Evolutionary conservation across 2,329 filamentous ascomycete genomes (phyloP), one percentile per base, ranked within the genome.

Genomic region (Aspergillus proliferans): DNA sequence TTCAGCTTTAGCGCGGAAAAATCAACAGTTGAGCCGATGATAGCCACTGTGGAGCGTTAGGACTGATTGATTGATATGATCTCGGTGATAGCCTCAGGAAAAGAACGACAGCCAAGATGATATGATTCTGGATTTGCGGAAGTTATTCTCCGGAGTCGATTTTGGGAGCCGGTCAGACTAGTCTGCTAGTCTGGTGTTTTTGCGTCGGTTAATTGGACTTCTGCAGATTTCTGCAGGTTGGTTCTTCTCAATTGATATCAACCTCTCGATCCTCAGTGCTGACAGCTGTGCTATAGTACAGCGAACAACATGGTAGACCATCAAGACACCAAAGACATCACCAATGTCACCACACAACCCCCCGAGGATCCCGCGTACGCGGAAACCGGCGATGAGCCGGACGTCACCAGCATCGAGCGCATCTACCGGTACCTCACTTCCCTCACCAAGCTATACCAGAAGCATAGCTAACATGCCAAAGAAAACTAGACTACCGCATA

Each of bases 401-500:
- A 40, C 38, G 38, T 40, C 18, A 18, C 38, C 38, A 40, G 38
- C 38, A 64, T 71, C 38, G 67, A 71, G 51, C 66, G 68, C 9
- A 65, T 71, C 34, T 71, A 71, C 54, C 61, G 62, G 68, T 70
- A 50, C 49, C 43, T 42, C 33, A 18, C 15, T 14, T 12, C 21
- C 43, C 15, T 19, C n/a, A 18, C 19, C 4, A 30, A 15, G 15
- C 21, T 5, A 26, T 39, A 18, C 15, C 2, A 10, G n/a, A 41
- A 24, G 24, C 22, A 45, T 46, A 50, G 6, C 10, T 36, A 22
- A 43, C 18, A 36, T 12, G 14, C 2, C 46, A 7, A 44, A 79
- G 77, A 47, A 82, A 81, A 66, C 71, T 82, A 30, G 79, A 82
- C 55, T 71, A 72, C n/a, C 72, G 79, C 15, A 81, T 82, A 51